phyloP scores from a whole-genome alignment of 2,329 filamentous ascomycete species.

The Colletotrichum higginsianum region DNA sequence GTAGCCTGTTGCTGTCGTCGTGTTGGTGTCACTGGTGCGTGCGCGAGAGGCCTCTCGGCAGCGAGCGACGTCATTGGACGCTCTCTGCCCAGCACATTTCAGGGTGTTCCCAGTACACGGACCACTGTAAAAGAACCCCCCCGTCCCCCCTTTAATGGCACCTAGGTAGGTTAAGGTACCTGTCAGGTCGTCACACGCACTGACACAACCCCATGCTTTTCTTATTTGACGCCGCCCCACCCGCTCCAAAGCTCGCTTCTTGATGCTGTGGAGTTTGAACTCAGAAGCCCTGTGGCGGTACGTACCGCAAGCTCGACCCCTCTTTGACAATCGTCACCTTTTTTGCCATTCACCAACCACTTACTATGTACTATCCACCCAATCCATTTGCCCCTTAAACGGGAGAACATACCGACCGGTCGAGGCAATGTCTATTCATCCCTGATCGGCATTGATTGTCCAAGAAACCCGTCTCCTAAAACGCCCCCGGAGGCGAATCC shows the following conservation, averaged over 20 bases:
- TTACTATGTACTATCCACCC: too few species aligned
- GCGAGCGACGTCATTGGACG: constrained; percentile 40
- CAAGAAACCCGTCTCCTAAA: not conserved
- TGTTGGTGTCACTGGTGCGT: constrained; percentile 23
- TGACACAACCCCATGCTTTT: constrained; percentile 31
- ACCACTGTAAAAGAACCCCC: not conserved
- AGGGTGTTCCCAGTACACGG: constrained; percentile 26
- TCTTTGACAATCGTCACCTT: constrained; percentile 26
- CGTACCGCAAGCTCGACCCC: constrained; percentile 6
- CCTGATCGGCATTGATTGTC: constrained; percentile 9
- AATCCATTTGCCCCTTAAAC: too few species aligned
- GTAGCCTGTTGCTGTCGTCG: not conserved
- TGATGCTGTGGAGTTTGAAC: not conserved
- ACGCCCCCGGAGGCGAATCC: constrained; percentile 8
- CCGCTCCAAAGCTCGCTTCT: constrained; percentile 8
- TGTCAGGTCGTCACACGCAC: constrained; percentile 20
- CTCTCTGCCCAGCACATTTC: not conserved
- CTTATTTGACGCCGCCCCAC: constrained; percentile 29
- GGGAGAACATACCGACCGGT: not conserved
- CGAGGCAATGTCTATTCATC: constrained; percentile 11
- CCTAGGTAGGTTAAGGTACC: not conserved
- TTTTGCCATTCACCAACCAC: constrained; percentile 5
- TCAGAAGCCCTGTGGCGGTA: not conserved
- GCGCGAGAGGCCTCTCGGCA: constrained; percentile 40
- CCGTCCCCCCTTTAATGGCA: not conserved